Base-by-base conservation (phyloP, 2,329 filamentous ascomycete genomes). In the Exophiala calicioides region DNA sequence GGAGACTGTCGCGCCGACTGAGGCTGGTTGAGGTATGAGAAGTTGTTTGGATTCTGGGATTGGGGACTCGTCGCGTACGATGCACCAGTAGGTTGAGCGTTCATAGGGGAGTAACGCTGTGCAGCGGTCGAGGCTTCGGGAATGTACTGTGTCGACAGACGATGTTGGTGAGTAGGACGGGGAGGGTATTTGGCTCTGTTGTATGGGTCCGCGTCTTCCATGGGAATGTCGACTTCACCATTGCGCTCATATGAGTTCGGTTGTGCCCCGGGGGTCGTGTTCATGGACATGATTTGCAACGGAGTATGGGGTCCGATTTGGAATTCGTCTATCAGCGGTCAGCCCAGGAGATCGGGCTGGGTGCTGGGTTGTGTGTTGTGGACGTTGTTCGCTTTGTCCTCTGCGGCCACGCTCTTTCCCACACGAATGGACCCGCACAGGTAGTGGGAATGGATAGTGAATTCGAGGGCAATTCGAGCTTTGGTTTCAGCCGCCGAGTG, bases 31-130 rank as follows among this genome's bases (percentile, higher is more conserved):
- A 68, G 68, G 57, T 77, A 78, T 21, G 71, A 62, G 60, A 68
- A 69, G 50, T 73, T 72, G 58, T 77, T 57, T 65, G 75, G 74
- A 64, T 56, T 61, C 61, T 64, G 65, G 54, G 73, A 74, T 63
- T 73, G 81, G 53, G 75, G 80, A 65, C 74, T 86, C 71, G 72
- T 77, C 64, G 81, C 79, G 70, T 94, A 94, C 24, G 89, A 84
- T 45, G 87, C 85, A 24, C 85, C 82, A 30, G 90, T 88, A 51
- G 90, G 89, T 52, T 94, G 74, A 12, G 82, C 80, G 66, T 95
- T 91, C 90, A 96, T 96, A 55, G 91, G 93, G 35, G 91, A 97
- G 71, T 97, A 97, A 64, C 90, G 83, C 67, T 94, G 88, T 50
- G 90, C 88, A 47, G 89, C 88, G 39, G 88, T 78, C 32, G 89